A percentile compares a stretch with the other conserved stretches of the same genome.
Conservation (phyloP, 2,329 filamentous ascomycete genomes). For the Aspergillus sp. region DNA sequence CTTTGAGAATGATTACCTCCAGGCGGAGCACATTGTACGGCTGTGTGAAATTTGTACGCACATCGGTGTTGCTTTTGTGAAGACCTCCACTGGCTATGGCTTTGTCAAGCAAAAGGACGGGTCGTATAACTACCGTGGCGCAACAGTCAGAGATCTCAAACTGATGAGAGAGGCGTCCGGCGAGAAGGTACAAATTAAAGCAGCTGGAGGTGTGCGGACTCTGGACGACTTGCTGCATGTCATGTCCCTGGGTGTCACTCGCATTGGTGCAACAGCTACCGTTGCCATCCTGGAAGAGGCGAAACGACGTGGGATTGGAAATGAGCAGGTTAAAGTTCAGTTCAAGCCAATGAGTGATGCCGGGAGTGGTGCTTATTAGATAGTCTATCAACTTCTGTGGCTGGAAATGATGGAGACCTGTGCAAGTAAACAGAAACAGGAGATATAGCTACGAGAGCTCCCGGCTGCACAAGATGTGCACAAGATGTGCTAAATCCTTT, state of each 20-base stretch:
- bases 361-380: constrained; percentile 12
- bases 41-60: constrained; percentile 57
- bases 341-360: constrained; percentile 25
- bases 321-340: constrained; percentile 24
- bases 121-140: constrained; percentile 54
- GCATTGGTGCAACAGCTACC: constrained; percentile 59
- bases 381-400: neutral
- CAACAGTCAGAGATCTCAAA: constrained; percentile 52
- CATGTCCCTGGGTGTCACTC: constrained; percentile 54
- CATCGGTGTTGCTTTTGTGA: constrained; percentile 56
- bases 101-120: constrained; percentile 57
- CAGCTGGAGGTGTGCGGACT: constrained; percentile 57
- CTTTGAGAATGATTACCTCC: constrained; percentile 61
- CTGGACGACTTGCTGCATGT: constrained; percentile 57
- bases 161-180: constrained; percentile 53
- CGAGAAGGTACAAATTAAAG: constrained; percentile 54
- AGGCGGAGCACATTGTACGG: constrained; percentile 49
- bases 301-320: constrained; percentile 47
- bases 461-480: too few species aligned
- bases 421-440: too few species aligned
- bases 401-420: too few species aligned
- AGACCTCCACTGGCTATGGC: constrained; percentile 62
- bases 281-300: constrained; percentile 57
- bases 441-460: too few species aligned
- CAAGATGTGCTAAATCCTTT: too few species aligned